phyloP scores from a whole-genome alignment of 192 early-diverging fungal species.

The Coemansia sp. region DNA sequence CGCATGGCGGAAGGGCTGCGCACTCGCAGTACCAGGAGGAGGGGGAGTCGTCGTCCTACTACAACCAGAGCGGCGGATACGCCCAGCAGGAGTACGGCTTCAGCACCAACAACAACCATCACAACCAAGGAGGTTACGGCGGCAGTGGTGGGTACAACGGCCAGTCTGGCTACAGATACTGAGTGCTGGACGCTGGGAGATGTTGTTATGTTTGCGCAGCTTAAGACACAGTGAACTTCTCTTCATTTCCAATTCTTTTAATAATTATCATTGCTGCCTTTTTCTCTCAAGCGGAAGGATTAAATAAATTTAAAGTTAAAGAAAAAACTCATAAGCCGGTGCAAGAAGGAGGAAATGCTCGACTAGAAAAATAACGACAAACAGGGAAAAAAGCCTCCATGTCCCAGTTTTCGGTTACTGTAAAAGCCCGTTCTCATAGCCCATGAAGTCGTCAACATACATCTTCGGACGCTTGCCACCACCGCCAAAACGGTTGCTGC shows the following conservation, averaged over 20 bases:
- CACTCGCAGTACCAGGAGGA: not conserved
- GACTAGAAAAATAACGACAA: not conserved
- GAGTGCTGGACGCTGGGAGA: not conserved
- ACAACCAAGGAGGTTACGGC: conserved; percentile 1
- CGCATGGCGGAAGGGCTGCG: not conserved
- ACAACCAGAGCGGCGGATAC: conserved; percentile 7
- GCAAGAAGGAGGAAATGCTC: not conserved
- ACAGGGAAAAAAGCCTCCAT: not conserved
- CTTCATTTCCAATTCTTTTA: no score
- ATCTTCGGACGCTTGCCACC: conserved; percentile 6
- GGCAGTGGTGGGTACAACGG: conserved; percentile 3
- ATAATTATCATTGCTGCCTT: no score
- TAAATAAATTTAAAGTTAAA: conserved; percentile 4
- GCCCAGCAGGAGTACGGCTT: not conserved
- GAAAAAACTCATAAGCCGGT: no score
- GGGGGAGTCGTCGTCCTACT: not conserved
- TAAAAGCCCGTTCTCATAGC: conserved; percentile 28
- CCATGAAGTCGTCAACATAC: conserved; percentile 38
- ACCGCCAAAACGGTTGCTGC: not conserved
- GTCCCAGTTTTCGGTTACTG: not conserved
- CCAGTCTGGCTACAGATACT: conserved; percentile 8
- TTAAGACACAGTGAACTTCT: no score
- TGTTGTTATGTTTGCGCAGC: no score
- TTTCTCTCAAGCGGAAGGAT: not conserved
- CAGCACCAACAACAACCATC: not conserved